Conservation (phyloP, 129 eudicot species). For the Pittosporum tobira region DNA sequence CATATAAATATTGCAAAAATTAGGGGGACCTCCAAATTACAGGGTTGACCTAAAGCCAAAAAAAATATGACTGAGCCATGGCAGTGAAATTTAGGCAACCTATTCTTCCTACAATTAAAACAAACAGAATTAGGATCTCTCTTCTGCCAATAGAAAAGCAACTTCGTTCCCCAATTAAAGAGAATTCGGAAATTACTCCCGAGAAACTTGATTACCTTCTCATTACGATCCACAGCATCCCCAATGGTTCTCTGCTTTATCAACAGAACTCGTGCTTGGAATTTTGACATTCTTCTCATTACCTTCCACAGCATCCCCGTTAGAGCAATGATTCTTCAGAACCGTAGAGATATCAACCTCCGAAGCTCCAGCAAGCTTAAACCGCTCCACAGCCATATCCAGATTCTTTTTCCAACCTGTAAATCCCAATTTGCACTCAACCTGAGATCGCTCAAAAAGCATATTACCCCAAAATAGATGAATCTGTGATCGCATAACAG, state of each 20-base stretch:
- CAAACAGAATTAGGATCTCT: background rate
- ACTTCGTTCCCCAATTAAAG: slow-evolving; percentile 5
- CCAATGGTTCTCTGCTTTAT: slow-evolving; percentile 23
- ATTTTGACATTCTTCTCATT: slow-evolving; percentile 37
- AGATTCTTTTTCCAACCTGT: slow-evolving; percentile 69
- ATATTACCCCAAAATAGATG: slow-evolving; percentile 97
- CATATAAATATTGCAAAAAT: slow-evolving; percentile 3
- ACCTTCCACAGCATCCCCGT: slow-evolving; percentile 42
- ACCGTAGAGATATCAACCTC: slow-evolving; percentile 81
- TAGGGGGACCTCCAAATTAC: background rate
- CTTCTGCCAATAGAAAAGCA: background rate
- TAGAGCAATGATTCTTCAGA: slow-evolving; percentile 73
- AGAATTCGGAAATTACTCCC: slow-evolving; percentile 4
- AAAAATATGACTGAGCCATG: background rate
- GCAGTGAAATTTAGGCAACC: background rate
- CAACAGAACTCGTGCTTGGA: slow-evolving; percentile 10
- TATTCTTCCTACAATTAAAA: background rate
- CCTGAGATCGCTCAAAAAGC: slow-evolving; percentile 95
- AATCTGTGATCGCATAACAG: slow-evolving; percentile 88
- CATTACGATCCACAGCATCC: no score
- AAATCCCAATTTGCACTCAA: slow-evolving; percentile 66
- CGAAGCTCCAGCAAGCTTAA: slow-evolving; percentile 92
- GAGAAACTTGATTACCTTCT: slow-evolving; percentile 10
- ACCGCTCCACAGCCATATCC: slow-evolving; percentile 71
- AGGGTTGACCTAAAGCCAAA: background rate